Base-by-base conservation (phyloP, 2,329 filamentous ascomycete species). In the Samsoniella hepiali region DNA sequence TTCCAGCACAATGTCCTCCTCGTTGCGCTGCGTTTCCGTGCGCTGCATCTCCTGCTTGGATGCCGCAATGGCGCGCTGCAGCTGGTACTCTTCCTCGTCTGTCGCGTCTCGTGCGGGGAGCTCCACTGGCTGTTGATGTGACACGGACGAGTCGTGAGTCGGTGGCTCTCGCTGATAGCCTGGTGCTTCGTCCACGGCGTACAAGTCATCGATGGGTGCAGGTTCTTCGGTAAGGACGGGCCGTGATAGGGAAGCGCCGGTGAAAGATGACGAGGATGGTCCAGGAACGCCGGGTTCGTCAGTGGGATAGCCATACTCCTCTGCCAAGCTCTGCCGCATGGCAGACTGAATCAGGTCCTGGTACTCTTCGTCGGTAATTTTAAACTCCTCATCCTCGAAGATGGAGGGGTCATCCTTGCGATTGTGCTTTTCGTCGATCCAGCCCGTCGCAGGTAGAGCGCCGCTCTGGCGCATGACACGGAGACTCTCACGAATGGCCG, bases 1-100 rank as follows among this genome's bases (percentile, higher is more conserved):
- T 69, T 92, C 89, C 72, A 93, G 74, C 9, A 93, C 84, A 64
- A 90, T 86, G 63, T 91, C 85, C 71, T 93, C 89, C 70, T 93
- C 90, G 0, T 81, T 84, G 70, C 75, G 80, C 61, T 77, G 73
- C 44, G 72, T 75, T 55, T 74, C 72, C 42, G 79, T 75, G 4
- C 77, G 75, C 50, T 76, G 74, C 67, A 80, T 69, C 60, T 82
- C 74, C 40, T 79, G 73, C 59, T 74, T 73, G 31, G 83, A 80
- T 13, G 75, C 77, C 8, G 75, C 74, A 42, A 86, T 75, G 1
- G 78, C 83, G 10, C 74, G 78, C 45, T 77, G 74, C 3, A 86
- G 68, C 59, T 82, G 74, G 54, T 79, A 74, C 32, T 83, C 80
- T 4, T 78, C 77, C 0, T 75, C 75, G 1, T 68, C 69, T 3